phyloP scores from a whole-genome alignment of 768 basidiomycete genomes.

The Xerocomellus chrysenteron region DNA sequence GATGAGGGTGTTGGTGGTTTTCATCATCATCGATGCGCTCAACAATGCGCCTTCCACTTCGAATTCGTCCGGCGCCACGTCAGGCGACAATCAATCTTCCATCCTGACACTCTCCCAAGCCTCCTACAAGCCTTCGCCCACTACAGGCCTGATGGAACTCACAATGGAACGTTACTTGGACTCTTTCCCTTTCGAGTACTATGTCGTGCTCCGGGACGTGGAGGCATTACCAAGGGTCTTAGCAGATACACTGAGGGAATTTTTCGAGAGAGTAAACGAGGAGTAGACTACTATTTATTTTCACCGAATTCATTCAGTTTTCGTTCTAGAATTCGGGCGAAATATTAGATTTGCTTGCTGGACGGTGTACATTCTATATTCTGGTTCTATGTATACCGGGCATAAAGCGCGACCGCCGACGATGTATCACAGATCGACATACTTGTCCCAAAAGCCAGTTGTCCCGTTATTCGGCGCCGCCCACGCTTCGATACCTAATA shows the following conservation, averaged over 20 bases:
- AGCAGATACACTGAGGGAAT: conserved; percentile 86
- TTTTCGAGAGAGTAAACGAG: conserved; percentile 82
- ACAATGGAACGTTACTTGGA: conserved; percentile 89
- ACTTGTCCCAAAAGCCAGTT: conserved; percentile 78
- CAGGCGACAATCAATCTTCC: conserved; percentile 52
- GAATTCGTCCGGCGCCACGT: conserved; percentile 10
- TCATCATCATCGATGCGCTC: conserved; percentile 91
- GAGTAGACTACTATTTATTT: conserved; percentile 32
- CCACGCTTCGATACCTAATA: conserved; percentile 60
- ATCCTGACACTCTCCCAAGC: conserved; percentile 94
- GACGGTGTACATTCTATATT: not conserved
- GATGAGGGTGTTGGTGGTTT: conserved; percentile 92
- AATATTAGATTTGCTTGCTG: conserved; percentile 1
- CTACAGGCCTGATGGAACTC: conserved; percentile 74
- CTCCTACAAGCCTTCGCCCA: conserved; percentile 59
- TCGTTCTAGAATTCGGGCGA: not conserved
- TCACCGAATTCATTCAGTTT: not conserved
- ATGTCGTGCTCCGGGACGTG: conserved; percentile 87
- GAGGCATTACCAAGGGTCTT: conserved; percentile 91
- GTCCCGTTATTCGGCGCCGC: conserved; percentile 76
- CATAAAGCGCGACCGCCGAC: not conserved
- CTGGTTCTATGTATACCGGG: not conserved
- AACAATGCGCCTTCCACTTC: conserved; percentile 42
- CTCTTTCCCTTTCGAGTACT: conserved; percentile 97
- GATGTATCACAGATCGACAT: conserved; percentile 38